Evolutionary conservation across 768 basidiomycete genomes (phyloP).

Genomic region (Tephrocybe sp.): DNA sequence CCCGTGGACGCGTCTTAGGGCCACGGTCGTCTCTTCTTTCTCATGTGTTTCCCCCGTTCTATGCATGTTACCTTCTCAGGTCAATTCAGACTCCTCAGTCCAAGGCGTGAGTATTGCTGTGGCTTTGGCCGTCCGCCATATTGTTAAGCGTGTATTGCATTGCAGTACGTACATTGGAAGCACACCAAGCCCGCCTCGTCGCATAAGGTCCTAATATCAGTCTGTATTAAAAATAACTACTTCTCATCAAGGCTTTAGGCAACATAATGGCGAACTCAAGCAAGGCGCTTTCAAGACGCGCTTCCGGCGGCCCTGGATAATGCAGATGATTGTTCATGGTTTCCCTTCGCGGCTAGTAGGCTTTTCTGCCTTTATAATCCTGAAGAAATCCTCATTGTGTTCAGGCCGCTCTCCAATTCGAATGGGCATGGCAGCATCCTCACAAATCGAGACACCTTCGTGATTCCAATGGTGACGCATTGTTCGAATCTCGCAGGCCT

Average conservation of each 20-base stretch:
- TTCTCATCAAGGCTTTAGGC: slow-evolving; percentile 33
- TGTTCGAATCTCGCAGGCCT: slow-evolving; percentile 32
- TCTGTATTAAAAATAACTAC: not conserved
- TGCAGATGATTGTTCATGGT: slow-evolving; percentile 85
- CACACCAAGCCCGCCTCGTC: slow-evolving; percentile 62
- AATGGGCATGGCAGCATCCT: slow-evolving; percentile 88
- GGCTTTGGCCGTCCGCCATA: not conserved
- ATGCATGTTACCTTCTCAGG: slow-evolving; percentile 81
- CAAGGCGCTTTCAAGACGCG: slow-evolving; percentile 71
- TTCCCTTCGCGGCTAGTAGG: slow-evolving; percentile 67
- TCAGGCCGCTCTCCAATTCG: slow-evolving; percentile 72
- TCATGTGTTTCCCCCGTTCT: slow-evolving; percentile 63
- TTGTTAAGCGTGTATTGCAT: not conserved
- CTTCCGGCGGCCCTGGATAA: slow-evolving; percentile 66
- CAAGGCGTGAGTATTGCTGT: slow-evolving; percentile 29
- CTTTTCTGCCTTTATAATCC: not conserved
- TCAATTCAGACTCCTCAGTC: slow-evolving; percentile 55
- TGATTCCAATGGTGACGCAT: slow-evolving; percentile 33
- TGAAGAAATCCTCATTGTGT: not conserved
- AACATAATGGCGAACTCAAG: slow-evolving; percentile 77
- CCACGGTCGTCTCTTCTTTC: slow-evolving; percentile 26
- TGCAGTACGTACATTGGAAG: slow-evolving; percentile 74
- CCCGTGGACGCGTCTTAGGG: slow-evolving; percentile 7
- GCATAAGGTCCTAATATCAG: slow-evolving; percentile 46
- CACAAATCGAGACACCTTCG: slow-evolving; percentile 64